Conservation (phyloP, 805 yeast species). For the Candida sakaeoensis region DNA sequence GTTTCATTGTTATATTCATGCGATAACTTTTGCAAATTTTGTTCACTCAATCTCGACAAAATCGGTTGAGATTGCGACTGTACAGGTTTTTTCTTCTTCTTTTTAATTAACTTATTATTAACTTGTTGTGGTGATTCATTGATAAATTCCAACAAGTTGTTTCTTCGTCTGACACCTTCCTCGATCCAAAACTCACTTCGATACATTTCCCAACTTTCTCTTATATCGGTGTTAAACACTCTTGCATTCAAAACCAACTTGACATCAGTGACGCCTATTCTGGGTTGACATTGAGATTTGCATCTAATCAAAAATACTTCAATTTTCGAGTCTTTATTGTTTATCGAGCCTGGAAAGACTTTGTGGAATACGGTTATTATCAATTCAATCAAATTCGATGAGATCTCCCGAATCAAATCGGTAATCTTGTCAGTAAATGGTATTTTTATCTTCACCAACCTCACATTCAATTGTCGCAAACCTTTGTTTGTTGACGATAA, state of each 20-base stretch:
- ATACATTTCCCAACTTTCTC: constrained; percentile 94
- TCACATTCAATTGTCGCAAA: constrained; percentile 72
- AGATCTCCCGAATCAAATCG: constrained; percentile 36
- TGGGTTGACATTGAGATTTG: constrained; percentile 49
- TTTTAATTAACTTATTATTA: constrained; percentile 7
- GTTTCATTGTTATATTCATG: constrained; percentile 1
- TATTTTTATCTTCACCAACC: constrained; percentile 60
- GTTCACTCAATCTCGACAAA: constrained; percentile 15
- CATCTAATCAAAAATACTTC: constrained; percentile 39
- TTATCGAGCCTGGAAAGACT: constrained; percentile 28
- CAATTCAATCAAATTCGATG: constrained; percentile 27
- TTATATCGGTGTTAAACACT: constrained; percentile 72
- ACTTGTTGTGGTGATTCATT: constrained; percentile 10
- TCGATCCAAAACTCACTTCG: constrained; percentile 90
- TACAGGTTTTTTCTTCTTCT: constrained; percentile 15
- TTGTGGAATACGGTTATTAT: constrained; percentile 30
- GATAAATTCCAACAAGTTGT: constrained; percentile 29
- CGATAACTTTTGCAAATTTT: constrained; percentile 15
- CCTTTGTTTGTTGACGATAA: constrained; percentile 86
- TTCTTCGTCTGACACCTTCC: constrained; percentile 65
- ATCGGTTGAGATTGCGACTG: not conserved
- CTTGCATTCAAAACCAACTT: constrained; percentile 79
- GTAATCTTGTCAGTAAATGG: constrained; percentile 30
- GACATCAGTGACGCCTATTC: constrained; percentile 70
- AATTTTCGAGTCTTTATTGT: constrained; percentile 28